Evolutionary conservation across 1,139 yeast species (phyloP).

Genomic region (Waltiozyma solani): DNA sequence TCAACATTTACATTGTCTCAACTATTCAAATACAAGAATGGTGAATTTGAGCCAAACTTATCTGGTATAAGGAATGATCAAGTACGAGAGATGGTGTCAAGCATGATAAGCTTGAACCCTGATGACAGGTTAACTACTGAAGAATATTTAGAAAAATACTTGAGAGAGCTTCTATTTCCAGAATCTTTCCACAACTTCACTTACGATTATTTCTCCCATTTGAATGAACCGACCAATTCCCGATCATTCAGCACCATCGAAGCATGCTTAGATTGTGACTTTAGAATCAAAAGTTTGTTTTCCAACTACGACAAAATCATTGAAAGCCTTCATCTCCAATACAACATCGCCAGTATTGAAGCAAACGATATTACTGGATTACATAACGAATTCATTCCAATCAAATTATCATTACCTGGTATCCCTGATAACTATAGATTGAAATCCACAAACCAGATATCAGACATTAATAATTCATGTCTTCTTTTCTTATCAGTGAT

Average conservation of each 20-base stretch:
- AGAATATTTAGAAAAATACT: conserved; percentile 40
- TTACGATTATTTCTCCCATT: conserved; percentile 50
- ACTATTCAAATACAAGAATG: conserved; percentile 68
- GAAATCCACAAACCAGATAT: conserved; percentile 25
- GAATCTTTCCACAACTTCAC: conserved; percentile 59
- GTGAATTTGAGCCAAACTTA: conserved; percentile 56
- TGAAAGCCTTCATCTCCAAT: conserved; percentile 34
- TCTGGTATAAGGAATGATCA: conserved; percentile 40
- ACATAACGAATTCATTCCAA: conserved; percentile 21
- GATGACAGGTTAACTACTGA: conserved; percentile 43
- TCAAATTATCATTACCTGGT: conserved; percentile 43
- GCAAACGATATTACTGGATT: neutral
- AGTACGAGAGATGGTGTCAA: conserved; percentile 43
- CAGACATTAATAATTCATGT: conserved; percentile 30
- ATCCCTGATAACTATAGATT: conserved; percentile 32
- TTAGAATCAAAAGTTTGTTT: conserved; percentile 48
- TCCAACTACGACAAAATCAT: conserved; percentile 45
- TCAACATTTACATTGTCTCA: conserved; percentile 83
- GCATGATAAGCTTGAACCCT: conserved; percentile 61
- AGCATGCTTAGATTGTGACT: conserved; percentile 39
- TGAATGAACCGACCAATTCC: conserved; percentile 19
- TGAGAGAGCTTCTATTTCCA: conserved; percentile 48
- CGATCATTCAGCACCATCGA: conserved; percentile 21
- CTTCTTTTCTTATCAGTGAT: conserved; percentile 55
- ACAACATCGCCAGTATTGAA: conserved; percentile 12